Base-by-base conservation (phyloP, 2,329 filamentous ascomycete genomes). In the Graphilbum sp. region DNA sequence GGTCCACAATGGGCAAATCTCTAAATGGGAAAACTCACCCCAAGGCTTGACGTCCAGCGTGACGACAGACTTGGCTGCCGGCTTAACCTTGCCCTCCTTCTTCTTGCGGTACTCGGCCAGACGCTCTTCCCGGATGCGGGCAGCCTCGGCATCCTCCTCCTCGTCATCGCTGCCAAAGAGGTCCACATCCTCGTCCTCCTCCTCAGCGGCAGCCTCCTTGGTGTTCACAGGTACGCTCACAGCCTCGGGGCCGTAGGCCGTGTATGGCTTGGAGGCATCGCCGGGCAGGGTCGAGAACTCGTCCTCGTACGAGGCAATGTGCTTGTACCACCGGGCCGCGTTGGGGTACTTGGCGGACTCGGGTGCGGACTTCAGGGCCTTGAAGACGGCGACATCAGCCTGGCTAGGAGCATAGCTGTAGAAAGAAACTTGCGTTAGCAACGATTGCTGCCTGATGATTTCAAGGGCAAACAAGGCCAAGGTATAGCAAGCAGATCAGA, bases 291-390 rank as follows among this genome's bases (percentile, higher is more conserved):
- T 81, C 54, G 80, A 70, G 69, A 96, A 96, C 64, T 96, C 88
- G 50, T 80, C 72, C 72, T 92, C 79, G 69, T 83, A 94, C 52
- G 82, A 81, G 61, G 82, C 75, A 58, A 95, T 84, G 76, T 98
- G 88, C 76, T 92, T 94, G 78, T 94, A 95, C 90, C 90, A 98
- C 63, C 90, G 81, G 58, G 84, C 85, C 56, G 81, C 86, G 68
- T 94, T 72, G 55, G 88, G 86, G 77, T 81, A 94, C 71, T 93
- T 93, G 61, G 71, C 69, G 54, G 80, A 73, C 50, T 80, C 76
- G 52, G 90, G 90, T 43, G 75, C 63, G 51, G 69, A 64, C 56
- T 70, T 77, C 60, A 95, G 63, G 55, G 82, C 82, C 76, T 96
- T 93, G 82, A 82, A 96, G 67, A 76, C 76, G 63, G 80, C 82